These are phyloP conservation scores for Gymnopilus junonius DNA, from an alignment of 768 basidiomycete species.

Conservation along the genomic window DNA sequence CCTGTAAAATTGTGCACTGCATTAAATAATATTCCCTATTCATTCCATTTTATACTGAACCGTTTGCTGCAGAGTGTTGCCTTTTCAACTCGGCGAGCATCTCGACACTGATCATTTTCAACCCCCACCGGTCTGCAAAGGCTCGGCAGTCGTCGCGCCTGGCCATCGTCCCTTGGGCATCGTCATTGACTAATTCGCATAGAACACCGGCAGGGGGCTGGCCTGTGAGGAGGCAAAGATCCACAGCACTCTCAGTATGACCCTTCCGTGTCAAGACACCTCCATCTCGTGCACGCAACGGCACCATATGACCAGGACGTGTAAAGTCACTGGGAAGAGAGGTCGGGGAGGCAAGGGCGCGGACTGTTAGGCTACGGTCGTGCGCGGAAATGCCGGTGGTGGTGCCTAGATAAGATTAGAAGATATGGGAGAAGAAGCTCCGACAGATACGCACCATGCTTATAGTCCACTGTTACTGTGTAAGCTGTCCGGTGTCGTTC, in stretches of 20 bases:
- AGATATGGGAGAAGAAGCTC: constrained; percentile 14
- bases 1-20: constrained; percentile 3
- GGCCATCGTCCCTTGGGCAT: constrained; percentile 90
- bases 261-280: constrained; percentile 89
- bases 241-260: constrained; percentile 91
- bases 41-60: not conserved
- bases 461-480: constrained; percentile 94
- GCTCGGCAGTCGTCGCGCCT: constrained; percentile 89
- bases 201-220: constrained; percentile 79
- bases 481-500: constrained; percentile 95
- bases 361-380: constrained; percentile 88
- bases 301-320: constrained; percentile 95
- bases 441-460: constrained; percentile 62
- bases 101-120: constrained; percentile 96
- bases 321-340: constrained; percentile 72
- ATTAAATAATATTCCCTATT: not conserved
- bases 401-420: constrained; percentile 57
- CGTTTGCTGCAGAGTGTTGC: constrained; percentile 23
- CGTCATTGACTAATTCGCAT: constrained; percentile 95
- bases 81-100: constrained; percentile 64
- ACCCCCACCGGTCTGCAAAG: constrained; percentile 88
- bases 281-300: constrained; percentile 83
- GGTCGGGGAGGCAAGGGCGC: constrained; percentile 72
- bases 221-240: constrained; percentile 80
- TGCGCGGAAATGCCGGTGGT: constrained; percentile 97